Base-by-base conservation (phyloP, 768 basidiomycete species). In the Fomitopsis serialis region DNA sequence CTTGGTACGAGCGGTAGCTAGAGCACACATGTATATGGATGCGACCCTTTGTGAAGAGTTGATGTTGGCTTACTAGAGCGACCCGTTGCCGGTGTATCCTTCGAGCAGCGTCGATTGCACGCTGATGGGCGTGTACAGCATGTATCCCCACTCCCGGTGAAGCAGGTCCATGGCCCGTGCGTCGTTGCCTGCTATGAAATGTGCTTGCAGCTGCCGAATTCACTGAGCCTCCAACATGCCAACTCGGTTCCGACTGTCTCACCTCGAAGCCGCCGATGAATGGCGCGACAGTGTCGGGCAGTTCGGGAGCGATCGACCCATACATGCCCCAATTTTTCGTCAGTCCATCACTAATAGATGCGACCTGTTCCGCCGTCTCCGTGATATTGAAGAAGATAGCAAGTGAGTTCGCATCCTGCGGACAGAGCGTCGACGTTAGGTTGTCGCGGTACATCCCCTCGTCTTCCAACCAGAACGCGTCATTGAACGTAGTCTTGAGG, bases 211-310 rank as follows among this genome's bases (percentile, higher is more conserved):
- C 32, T 27, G 11, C 15, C 23, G 2, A 40, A 44, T 17, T 32
- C 29, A 54, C 15, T 17, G 15, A 15, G 7, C 37, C 29, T 21
- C 3, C 35, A 32, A 48, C 48, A 36, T 7, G 15, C 4, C 15
- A 17, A 6, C 8, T 6, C 22, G 34, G 13, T 36, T 13, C 13
- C 27, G 9, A 42, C 7, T 8, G 32, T 35, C 71, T n/a, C 42
- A 78, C 79, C 74, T 83, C 80, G 48, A 81, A 76, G 5, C 80
- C 78, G 48, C 75, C 69, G 11, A 82, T 81, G 56, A 82, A 84
- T 2, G 81, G 81, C 54, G 76, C 77, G 44, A 84, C 79, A 1
- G 79, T 82, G 55, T 80, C 79, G 0, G 78, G 78, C 5, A 84
- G 64, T 60, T 84, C 81, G 0, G 80, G 81, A 7, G 78, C 71